Evolutionary conservation across 257 asterid species (phyloP), one percentile per base, ranked within the genome.

Genomic region (Prunella vulgaris): DNA sequence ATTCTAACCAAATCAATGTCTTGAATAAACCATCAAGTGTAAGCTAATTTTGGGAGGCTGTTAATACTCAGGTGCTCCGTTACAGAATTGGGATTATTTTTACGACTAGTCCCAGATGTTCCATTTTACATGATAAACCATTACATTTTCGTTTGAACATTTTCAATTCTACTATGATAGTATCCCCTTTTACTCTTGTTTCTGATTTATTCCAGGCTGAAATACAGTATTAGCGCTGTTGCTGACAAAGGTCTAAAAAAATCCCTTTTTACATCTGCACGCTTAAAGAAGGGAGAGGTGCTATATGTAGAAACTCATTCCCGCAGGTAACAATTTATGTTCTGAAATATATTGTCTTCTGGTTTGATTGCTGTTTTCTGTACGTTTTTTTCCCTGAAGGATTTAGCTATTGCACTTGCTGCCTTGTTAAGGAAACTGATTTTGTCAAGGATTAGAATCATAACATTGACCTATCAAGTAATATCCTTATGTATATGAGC

Each of bases 281-380:
- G 99, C 77, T 75, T 94, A 82, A 91, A 91, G 84, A 86, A 82
- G 83, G 99, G 99, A 18, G 97, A 94, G 80, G 99, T 91, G 73
- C 84, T 94, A 22, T 91, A 87, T 66, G 84, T 91, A 32, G 99
- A 94, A 83, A 88, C 97, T 32, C 95, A 81, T 79, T 76, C 84
- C 68, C 73, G 82, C 83, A 87, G 99, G 97, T 93, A 82, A 63
- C 22, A 60, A 25, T 37, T 63, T 56, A 37, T 62, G 69, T 61
- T 56, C 10, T 28, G 2, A 53, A 46, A 35, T 71, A 59, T 58
- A 75, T 44, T 27, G 17, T 57, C 21, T 38, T 59, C 48, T 60
- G 68, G 48, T 68, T 22, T 46, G 71, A 21, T 56, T 17, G 69
- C 25, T 60, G n/a, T 8, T 33, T 9, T 17, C 12, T 1, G 4